These are phyloP conservation scores for Escovopsis weberi DNA, from an alignment of 2,329 filamentous ascomycete species.

Conservation along the genomic window DNA sequence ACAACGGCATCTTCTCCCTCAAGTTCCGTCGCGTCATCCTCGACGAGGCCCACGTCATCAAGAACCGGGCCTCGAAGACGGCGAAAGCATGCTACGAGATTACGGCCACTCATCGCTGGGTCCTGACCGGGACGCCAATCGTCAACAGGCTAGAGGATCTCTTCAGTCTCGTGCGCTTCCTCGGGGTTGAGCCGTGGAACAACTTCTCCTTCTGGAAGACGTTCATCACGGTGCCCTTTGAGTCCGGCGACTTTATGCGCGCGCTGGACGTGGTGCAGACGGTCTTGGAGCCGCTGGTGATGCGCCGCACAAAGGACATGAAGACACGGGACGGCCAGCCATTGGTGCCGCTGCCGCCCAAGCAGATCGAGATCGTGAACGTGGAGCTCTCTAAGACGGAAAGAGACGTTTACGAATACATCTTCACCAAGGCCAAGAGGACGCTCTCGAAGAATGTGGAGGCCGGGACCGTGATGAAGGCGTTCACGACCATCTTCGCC, in stretches of 20 bases:
- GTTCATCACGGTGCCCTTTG: constrained; percentile 94
- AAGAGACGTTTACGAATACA: constrained; percentile 82
- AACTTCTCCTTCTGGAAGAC: constrained; percentile 99
- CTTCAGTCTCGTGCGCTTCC: constrained; percentile 82
- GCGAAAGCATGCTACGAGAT: constrained; percentile 91
- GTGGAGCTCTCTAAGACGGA: constrained; percentile 77
- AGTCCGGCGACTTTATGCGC: constrained; percentile 85
- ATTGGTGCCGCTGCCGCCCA: constrained; percentile 68
- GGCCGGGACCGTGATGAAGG: constrained; percentile 84
- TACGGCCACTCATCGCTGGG: constrained; percentile 76
- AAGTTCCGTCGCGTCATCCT: constrained; percentile 92
- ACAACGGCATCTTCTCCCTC: constrained; percentile 72
- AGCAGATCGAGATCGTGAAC: constrained; percentile 71
- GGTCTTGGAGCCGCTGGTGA: constrained; percentile 86
- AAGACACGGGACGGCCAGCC: constrained; percentile 68
- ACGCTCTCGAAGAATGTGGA: constrained; percentile 79
- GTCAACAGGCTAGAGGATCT: constrained; percentile 92
- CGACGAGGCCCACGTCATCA: constrained; percentile 91
- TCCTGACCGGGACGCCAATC: constrained; percentile 86
- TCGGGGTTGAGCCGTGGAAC: constrained; percentile 92
- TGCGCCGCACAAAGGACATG: constrained; percentile 95
- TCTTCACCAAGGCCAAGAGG: constrained; percentile 67
- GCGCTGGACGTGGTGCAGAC: constrained; percentile 95
- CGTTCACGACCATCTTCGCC: constrained; percentile 92
- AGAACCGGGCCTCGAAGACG: constrained; percentile 79